Conservation (phyloP, 2,329 filamentous ascomycete species). For the Penicillium sp. region DNA sequence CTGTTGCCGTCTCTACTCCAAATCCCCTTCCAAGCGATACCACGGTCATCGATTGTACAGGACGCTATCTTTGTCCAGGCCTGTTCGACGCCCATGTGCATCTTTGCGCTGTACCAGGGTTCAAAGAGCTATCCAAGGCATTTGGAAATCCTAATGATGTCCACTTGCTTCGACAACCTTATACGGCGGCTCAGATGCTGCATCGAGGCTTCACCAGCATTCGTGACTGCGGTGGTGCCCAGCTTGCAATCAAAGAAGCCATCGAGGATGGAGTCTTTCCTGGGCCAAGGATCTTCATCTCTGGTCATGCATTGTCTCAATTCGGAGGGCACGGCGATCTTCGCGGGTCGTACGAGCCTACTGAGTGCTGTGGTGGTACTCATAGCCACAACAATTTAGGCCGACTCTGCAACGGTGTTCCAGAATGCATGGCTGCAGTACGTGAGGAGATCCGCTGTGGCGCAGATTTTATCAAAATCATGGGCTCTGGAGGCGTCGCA, state of each 20-base stretch:
- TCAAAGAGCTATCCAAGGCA: conserved; percentile 21
- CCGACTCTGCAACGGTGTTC: conserved; percentile 56
- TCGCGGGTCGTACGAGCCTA: conserved; percentile 42
- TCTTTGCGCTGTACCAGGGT: conserved; percentile 28
- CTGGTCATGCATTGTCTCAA: conserved; percentile 57
- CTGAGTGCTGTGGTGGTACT: conserved; percentile 52
- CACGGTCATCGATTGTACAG: conserved; percentile 19
- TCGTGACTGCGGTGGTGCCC: conserved; percentile 61
- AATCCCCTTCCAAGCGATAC: conserved; percentile 12
- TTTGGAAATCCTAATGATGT: conserved; percentile 26
- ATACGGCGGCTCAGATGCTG: conserved; percentile 50
- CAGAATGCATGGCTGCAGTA: conserved; percentile 54
- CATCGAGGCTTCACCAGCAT: conserved; percentile 61
- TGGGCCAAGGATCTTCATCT: conserved; percentile 58
- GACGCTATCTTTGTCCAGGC: conserved; percentile 27
- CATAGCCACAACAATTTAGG: conserved; percentile 30
- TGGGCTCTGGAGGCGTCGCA: conserved; percentile 59
- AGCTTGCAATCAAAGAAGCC: conserved; percentile 48
- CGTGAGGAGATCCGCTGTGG: conserved; percentile 58
- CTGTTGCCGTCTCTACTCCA: conserved; percentile 12
- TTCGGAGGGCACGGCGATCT: conserved; percentile 61
- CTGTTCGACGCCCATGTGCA: conserved; percentile 32
- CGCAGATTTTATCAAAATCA: conserved; percentile 63
- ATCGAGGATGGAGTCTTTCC: conserved; percentile 58
- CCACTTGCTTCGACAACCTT: conserved; percentile 25